A percentile compares a stretch with the other conserved stretches of the same genome.
Conservation (phyloP, 768 basidiomycete species). For the Calocybe cyanea region DNA sequence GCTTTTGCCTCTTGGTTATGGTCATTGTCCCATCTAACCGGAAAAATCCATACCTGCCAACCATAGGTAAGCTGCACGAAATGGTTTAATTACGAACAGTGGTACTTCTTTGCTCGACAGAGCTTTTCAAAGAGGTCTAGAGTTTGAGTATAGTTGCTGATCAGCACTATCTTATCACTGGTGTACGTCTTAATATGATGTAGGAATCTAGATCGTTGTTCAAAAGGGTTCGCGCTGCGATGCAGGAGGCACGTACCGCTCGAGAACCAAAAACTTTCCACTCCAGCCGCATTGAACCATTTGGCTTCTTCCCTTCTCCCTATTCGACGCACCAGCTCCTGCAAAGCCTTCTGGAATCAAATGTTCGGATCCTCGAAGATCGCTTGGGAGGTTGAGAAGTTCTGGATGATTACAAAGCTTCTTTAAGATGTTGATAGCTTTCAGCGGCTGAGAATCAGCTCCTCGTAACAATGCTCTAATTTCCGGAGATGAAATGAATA, state of each 20-base stretch:
- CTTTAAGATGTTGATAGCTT: slow-evolving; percentile 91
- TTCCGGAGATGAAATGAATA: slow-evolving; percentile 90
- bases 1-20: slow-evolving; percentile 88
- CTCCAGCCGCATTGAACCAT: slow-evolving; percentile 77
- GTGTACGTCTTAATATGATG: slow-evolving; percentile 78
- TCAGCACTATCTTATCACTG: slow-evolving; percentile 92
- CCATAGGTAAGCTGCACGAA: neutral
- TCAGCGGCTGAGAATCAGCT: slow-evolving; percentile 87
- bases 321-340: slow-evolving; percentile 46
- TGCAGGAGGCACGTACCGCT: slow-evolving; percentile 49
- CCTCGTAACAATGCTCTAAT: slow-evolving; percentile 89
- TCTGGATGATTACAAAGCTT: slow-evolving; percentile 97
- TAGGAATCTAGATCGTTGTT: slow-evolving; percentile 58
- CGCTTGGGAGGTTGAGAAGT: slow-evolving; percentile 78
- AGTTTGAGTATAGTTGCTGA: slow-evolving; percentile 96
- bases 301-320: slow-evolving; percentile 41
- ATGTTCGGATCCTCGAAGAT: slow-evolving; percentile 76
- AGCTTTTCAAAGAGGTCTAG: slow-evolving; percentile 90
- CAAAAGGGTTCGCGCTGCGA: neutral
- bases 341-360: slow-evolving; percentile 79
- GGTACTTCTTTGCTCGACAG: slow-evolving; percentile 79
- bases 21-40: slow-evolving; percentile 94
- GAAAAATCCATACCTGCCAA: slow-evolving; percentile 77
- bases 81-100: neutral
- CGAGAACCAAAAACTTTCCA: slow-evolving; percentile 91